Percentiles rank a stretch among this genome's conserved stretches.
Evolutionary conservation across 176 grass and related monocot genomes (phyloP).

Genomic region (Cenchrus fungigraminus): DNA sequence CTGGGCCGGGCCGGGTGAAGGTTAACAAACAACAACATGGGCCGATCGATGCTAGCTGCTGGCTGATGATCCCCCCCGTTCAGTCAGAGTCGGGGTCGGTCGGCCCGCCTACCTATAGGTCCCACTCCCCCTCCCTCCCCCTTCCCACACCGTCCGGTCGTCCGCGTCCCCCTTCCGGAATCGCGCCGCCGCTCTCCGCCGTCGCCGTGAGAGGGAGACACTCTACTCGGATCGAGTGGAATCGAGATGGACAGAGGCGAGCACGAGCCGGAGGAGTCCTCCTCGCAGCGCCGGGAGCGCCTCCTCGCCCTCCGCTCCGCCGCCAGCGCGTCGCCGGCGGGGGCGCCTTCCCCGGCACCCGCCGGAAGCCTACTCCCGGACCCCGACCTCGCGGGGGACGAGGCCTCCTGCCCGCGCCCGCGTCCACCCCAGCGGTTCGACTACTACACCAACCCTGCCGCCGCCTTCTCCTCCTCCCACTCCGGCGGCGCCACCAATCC

Average conservation of each 20-base stretch:
- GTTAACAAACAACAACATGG: neutral
- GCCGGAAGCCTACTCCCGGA: constrained; percentile 46
- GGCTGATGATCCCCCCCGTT: neutral
- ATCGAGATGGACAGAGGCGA: constrained; percentile 41
- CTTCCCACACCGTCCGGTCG: neutral
- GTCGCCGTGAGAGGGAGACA: neutral
- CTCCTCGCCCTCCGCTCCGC: constrained; percentile 53
- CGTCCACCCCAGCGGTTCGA: constrained; percentile 34
- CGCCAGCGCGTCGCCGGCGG: constrained; percentile 20
- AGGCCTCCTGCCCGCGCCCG: neutral
- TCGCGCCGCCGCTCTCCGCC: neutral
- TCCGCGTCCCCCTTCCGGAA: neutral
- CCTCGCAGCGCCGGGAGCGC: constrained; percentile 47
- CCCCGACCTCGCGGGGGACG: constrained; percentile 14
- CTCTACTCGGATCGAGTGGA: neutral
- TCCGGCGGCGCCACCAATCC: constrained; percentile 24
- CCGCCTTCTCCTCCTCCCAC: constrained; percentile 53
- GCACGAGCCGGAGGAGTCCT: constrained; percentile 37
- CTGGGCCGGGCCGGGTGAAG: neutral
- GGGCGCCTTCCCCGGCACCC: neutral
- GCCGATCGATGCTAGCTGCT: neutral
- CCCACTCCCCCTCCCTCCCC: neutral
- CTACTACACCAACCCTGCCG: constrained; percentile 65
- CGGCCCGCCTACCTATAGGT: neutral
- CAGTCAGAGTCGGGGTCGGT: neutral